Evolutionary conservation across 83 land plant genomes (phyloP).

Genomic region (Larix sibirica): DNA sequence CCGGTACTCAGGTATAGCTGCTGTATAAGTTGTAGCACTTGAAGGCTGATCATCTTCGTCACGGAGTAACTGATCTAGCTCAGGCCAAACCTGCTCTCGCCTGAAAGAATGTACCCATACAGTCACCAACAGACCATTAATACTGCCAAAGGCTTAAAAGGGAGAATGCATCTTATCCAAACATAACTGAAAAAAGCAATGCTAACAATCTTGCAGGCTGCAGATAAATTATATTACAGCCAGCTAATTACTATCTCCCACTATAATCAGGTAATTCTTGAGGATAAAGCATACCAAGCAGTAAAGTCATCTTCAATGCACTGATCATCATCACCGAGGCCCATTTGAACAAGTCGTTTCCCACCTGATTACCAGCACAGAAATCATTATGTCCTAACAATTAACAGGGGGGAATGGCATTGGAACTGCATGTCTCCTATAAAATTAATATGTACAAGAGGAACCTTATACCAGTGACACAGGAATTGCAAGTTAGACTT

Average conservation of each 20-base stretch:
- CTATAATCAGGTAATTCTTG: not conserved
- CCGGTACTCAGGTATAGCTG: constrained; percentile 86
- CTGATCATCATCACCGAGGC: constrained; percentile 98
- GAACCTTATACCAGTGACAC: too few species aligned
- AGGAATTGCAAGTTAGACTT: too few species aligned
- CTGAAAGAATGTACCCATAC: constrained; percentile 27
- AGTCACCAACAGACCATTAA: not conserved
- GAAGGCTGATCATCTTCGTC: constrained; percentile 62
- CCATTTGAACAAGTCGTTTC: constrained; percentile 74
- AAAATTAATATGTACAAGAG: not conserved
- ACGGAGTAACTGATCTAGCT: constrained; percentile 72
- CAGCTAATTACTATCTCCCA: not conserved
- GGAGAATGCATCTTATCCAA: not conserved
- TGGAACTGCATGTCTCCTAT: not conserved
- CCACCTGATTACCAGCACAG: constrained; percentile 55
- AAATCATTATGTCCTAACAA: not conserved
- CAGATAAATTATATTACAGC: not conserved
- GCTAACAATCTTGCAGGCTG: not conserved
- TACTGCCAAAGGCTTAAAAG: not conserved
- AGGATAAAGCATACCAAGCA: constrained; percentile 69
- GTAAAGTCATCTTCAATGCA: constrained; percentile 98
- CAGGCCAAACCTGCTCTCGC: constrained; percentile 91
- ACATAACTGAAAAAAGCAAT: not conserved
- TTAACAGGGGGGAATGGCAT: not conserved
- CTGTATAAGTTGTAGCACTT: constrained; percentile 80